Base-by-base conservation (phyloP, 1,284 basidiomycete genomes). In the Farysia itapuensis region DNA sequence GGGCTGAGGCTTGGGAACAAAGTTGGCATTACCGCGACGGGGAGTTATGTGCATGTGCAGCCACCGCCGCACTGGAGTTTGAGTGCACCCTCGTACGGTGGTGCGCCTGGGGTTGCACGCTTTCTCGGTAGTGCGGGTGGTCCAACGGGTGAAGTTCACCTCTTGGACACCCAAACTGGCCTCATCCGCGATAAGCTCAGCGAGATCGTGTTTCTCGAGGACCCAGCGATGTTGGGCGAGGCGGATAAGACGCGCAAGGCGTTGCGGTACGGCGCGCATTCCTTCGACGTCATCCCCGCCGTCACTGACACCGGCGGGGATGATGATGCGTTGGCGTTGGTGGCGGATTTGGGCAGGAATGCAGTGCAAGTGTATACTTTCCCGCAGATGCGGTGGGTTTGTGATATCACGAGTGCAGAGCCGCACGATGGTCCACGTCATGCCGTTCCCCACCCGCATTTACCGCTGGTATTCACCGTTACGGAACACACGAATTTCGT, bases 401-500 rank as follows among this genome's bases (percentile, higher is more conserved):
- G 41, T 15, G 50, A 64, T 25, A 35, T 54, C 0, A 32, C 31
- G 4, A 54, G 51, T 29, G 41, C 49, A 13, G 3, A 36, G 1
- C n/a, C 38, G 1, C 46, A 43, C 4, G 72, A 74, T 50, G 72
- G 70, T 4, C 72, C 72, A 9, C 26, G 72, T 24, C 72, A 74
- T 42, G 38, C 51, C 1, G 66, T 72, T 16, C 60, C 72, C 0
- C 64, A 65, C n/a, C 53, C 61, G 3, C 29, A 50, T 19, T 18
- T 12, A 7, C 35, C 59, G 15, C 31, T 66, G 16, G 25, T 70
- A 2, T 71, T 63, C 24, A 52, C 57, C 0, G 69, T 74, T 0
- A 74, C 72, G 7, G 72, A 74, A 37, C 72, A 74, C 25, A 63
- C 59, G 15, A 65, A 59, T 21, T 70, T 32, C 24, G 49, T 67